Conservation (phyloP, 2,329 filamentous ascomycete genomes). For the Didymella arachidicola region DNA sequence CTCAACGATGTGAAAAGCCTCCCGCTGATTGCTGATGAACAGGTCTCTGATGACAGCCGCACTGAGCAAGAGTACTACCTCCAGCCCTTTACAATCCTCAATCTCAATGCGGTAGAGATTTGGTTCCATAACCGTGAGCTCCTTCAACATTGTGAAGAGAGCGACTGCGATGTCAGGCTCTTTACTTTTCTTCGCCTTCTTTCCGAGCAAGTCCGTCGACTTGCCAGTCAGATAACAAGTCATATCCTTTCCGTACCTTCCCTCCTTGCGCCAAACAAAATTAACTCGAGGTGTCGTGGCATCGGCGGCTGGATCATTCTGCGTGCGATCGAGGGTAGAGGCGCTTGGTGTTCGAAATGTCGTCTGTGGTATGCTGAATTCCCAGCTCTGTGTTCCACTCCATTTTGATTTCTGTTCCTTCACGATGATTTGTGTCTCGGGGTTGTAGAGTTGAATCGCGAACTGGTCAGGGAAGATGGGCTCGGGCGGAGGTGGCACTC, state of each 20-base stretch:
- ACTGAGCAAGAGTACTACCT: slow-evolving; percentile 75
- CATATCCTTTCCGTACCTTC: slow-evolving; percentile 84
- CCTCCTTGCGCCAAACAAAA: slow-evolving; percentile 90
- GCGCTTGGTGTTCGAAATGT: slow-evolving; percentile 82
- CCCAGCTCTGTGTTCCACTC: slow-evolving; percentile 82
- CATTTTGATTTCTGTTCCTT: slow-evolving; percentile 77
- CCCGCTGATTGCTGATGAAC: slow-evolving; percentile 69
- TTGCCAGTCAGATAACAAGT: slow-evolving; percentile 87
- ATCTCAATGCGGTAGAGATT: slow-evolving; percentile 90
- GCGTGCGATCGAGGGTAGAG: slow-evolving; percentile 78
- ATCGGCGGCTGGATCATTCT: slow-evolving; percentile 65
- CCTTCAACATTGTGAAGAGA: slow-evolving; percentile 74
- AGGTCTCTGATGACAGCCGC: slow-evolving; percentile 69
- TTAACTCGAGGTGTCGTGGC: slow-evolving; percentile 72
- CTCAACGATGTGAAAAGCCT: slow-evolving; percentile 79
- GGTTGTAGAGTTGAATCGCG: slow-evolving; percentile 89
- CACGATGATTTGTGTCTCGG: slow-evolving; percentile 80
- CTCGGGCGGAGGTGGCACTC: slow-evolving; percentile 69
- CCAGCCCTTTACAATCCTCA: slow-evolving; percentile 91
- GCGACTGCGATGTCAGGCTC: slow-evolving; percentile 97
- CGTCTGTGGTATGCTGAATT: slow-evolving; percentile 89
- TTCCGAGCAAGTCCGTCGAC: slow-evolving; percentile 69
- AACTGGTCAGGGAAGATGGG: slow-evolving; percentile 81
- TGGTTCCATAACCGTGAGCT: slow-evolving; percentile 90
- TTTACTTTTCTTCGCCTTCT: slow-evolving; percentile 72